Percentiles rank a stretch among this genome's conserved stretches.
phyloP scores from a whole-genome alignment of 108 stramenopile genomes.

The Fragilaria crotonensis region DNA sequence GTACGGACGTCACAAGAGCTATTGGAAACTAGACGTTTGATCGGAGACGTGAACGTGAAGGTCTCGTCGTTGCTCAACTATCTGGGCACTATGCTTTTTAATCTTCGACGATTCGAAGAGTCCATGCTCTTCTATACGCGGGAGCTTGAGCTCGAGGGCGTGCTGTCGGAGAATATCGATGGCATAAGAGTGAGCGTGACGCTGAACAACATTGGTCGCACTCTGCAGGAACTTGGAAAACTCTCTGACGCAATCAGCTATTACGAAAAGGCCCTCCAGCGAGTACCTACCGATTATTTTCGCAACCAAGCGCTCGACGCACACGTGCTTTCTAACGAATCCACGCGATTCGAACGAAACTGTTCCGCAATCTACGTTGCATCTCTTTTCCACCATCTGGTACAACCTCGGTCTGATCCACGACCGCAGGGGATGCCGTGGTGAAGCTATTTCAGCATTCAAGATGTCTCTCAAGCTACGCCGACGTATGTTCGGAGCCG shows the following conservation, averaged over 20 bases:
- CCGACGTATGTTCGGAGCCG: conserved; percentile 27
- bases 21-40: conserved; percentile 26
- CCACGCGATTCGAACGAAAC: background rate
- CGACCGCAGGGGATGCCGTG: conserved; percentile 30
- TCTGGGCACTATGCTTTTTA: conserved; percentile 41
- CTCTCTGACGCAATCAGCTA: conserved; percentile 33
- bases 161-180: conserved; percentile 5
- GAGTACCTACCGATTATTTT: background rate
- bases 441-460: conserved; percentile 35
- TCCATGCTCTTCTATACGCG: conserved; percentile 35
- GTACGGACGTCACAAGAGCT: conserved; percentile 28
- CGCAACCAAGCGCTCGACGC: background rate
- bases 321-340: background rate
- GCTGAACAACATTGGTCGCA: conserved; percentile 50
- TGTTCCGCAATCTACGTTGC: conserved; percentile 18
- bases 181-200: conserved; percentile 34
- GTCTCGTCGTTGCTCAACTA: conserved; percentile 36
- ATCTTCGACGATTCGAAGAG: conserved; percentile 23
- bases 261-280: conserved; percentile 26
- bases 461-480: conserved; percentile 37
- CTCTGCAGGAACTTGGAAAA: conserved; percentile 35
- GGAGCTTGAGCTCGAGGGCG: conserved; percentile 34
- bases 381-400: conserved; percentile 44
- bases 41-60: conserved; percentile 18
- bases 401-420: conserved; percentile 51